These are phyloP conservation scores for Sporothrix globosa DNA, from an alignment of 2,329 filamentous ascomycete genomes.

Conservation along the genomic window DNA sequence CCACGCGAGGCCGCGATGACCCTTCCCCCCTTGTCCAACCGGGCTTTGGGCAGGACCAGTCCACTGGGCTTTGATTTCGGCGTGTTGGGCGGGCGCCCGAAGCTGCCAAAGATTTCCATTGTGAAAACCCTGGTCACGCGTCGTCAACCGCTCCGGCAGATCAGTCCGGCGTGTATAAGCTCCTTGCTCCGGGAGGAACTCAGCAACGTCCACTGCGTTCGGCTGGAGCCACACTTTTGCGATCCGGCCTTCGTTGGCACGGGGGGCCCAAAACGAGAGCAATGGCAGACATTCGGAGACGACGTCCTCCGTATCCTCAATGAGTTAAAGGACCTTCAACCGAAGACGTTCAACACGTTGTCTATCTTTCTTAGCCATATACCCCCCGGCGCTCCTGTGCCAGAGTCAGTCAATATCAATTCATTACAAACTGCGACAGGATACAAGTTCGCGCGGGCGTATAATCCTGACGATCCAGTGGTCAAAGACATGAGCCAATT, in stretches of 20 bases:
- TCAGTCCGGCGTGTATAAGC: not conserved
- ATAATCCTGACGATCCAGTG: not conserved
- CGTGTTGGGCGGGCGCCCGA: not conserved
- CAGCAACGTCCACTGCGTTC: not conserved
- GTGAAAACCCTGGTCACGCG: not conserved
- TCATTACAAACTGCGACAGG: too few species aligned
- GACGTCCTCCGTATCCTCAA: not conserved
- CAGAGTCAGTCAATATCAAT: too few species aligned
- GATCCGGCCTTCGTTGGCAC: not conserved
- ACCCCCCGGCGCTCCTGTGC: not conserved
- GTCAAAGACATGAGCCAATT: not conserved
- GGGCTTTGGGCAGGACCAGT: not conserved
- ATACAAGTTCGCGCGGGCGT: too few species aligned
- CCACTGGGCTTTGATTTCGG: not conserved
- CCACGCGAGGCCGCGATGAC: too few species aligned
- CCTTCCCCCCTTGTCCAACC: not conserved
- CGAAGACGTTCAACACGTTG: not conserved
- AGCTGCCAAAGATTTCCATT: not conserved
- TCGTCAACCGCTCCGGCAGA: not conserved
- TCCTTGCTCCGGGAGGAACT: not conserved
- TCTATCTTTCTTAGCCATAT: not conserved
- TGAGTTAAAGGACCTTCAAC: too few species aligned
- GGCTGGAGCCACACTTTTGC: not conserved
- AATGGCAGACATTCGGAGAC: not conserved
- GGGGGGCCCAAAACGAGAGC: not conserved